Conservation (phyloP, 2,329 filamentous ascomycete species). For the Ophiocordyceps unilateralis region DNA sequence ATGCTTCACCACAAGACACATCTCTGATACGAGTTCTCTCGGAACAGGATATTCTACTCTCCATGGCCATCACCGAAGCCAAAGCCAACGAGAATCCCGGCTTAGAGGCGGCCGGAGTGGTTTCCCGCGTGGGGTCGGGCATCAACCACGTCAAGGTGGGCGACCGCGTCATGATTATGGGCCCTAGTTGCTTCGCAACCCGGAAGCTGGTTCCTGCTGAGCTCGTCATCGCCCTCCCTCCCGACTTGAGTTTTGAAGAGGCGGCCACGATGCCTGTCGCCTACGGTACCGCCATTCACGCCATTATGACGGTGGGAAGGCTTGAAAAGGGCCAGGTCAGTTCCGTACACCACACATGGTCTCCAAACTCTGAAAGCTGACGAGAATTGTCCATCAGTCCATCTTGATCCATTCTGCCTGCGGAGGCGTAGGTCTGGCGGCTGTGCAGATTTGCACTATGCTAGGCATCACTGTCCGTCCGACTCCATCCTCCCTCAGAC, state of each 20-base stretch:
- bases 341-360: too few species aligned
- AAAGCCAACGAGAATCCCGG: too few species aligned
- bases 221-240: too few species aligned
- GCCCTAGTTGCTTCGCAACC: background rate
- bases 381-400: background rate
- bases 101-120: too few species aligned
- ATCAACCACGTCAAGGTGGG: background rate
- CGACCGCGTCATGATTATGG: background rate
- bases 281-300: background rate
- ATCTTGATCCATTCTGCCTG: conserved; percentile 15
- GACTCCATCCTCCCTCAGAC: too few species aligned
- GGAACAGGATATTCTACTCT: too few species aligned
- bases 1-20: too few species aligned
- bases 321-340: background rate
- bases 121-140: background rate
- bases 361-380: too few species aligned
- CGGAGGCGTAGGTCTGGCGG: conserved; percentile 14
- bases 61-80: too few species aligned
- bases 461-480: conserved; percentile 10
- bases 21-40: too few species aligned
- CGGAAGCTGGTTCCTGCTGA: too few species aligned
- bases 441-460: conserved; percentile 10
- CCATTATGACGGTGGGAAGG: background rate
- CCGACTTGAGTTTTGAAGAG: background rate
- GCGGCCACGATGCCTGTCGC: background rate